These are phyloP conservation scores for Russula olivacea DNA, from an alignment of 768 basidiomycete genomes.

Conservation along the genomic window DNA sequence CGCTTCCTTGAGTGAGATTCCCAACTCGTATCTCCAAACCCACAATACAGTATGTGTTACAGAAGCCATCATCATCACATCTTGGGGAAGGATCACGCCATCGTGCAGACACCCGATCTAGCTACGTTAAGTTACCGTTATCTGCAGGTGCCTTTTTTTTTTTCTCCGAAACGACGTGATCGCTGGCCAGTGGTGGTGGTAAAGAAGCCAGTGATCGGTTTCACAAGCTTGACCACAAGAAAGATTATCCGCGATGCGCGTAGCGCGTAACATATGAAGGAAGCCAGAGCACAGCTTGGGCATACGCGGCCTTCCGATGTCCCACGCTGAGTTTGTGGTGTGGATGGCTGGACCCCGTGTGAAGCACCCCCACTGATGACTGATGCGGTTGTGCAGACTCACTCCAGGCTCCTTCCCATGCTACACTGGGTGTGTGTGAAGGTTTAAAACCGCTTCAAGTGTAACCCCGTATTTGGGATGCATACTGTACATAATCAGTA, in stretches of 20 bases:
- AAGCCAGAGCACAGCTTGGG: background rate
- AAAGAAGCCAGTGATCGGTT: background rate
- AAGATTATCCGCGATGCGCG: background rate
- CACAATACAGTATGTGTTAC: background rate
- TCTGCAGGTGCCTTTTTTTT: background rate
- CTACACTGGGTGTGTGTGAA: conserved; percentile 1
- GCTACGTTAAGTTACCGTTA: background rate
- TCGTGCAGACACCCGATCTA: no score
- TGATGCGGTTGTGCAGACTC: conserved; percentile 1
- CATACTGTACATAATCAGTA: background rate
- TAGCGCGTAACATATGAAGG: background rate
- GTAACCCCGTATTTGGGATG: background rate
- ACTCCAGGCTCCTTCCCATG: conserved; percentile 18
- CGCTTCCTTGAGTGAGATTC: background rate
- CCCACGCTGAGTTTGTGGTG: background rate
- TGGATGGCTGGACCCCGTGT: background rate
- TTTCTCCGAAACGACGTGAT: conserved; percentile 2
- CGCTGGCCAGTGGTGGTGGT: background rate
- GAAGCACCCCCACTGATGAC: background rate
- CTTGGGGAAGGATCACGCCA: background rate
- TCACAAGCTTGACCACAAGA: background rate
- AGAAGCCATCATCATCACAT: background rate
- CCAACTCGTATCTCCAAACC: conserved; percentile 9
- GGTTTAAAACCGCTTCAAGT: background rate
- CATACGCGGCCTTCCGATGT: background rate